Evolutionary conservation across 805 yeast species (phyloP).

Genomic region (Grigorovia yakushimaensis): DNA sequence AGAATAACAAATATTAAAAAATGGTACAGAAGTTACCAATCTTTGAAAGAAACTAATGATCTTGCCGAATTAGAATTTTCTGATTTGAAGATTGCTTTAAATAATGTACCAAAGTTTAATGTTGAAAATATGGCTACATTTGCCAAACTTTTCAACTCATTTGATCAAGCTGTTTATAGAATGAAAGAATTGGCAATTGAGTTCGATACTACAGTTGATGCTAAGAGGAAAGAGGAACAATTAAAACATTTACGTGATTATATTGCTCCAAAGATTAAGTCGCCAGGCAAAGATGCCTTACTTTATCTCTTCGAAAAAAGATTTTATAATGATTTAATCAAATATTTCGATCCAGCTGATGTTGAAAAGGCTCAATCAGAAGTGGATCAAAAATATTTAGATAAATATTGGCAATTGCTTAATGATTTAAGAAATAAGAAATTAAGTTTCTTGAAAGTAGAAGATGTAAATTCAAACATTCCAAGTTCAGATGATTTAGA

Average conservation of each 20-base stretch:
- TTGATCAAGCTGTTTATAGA: conserved; percentile 18
- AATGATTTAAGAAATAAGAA: conserved; percentile 6
- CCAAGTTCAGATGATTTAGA: not conserved
- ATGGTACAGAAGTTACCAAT: conserved; percentile 6
- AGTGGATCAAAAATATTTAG: conserved; percentile 7
- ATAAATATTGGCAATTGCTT: conserved; percentile 9
- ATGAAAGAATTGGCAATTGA: conserved; percentile 22
- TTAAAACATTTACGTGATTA: conserved; percentile 9
- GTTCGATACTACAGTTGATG: conserved; percentile 8
- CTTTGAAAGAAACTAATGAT: conserved; percentile 8
- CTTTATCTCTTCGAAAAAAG: conserved; percentile 14
- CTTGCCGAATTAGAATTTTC: conserved; percentile 9
- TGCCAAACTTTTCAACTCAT: conserved; percentile 9
- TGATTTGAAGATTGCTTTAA: conserved; percentile 13
- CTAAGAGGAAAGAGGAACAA: conserved; percentile 9
- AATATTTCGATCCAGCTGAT: conserved; percentile 3
- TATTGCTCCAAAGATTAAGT: conserved; percentile 7
- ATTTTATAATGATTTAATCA: conserved; percentile 10
- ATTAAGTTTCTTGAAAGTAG: conserved; percentile 5
- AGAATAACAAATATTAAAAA: conserved; percentile 11
- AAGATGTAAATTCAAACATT: not conserved
- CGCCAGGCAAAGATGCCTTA: conserved; percentile 23
- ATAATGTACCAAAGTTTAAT: conserved; percentile 13
- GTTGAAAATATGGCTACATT: conserved; percentile 10
- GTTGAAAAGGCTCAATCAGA: conserved; percentile 2